phyloP scores from a whole-genome alignment of 352 stramenopile species.

The Globisporangium cylindrosporum region DNA sequence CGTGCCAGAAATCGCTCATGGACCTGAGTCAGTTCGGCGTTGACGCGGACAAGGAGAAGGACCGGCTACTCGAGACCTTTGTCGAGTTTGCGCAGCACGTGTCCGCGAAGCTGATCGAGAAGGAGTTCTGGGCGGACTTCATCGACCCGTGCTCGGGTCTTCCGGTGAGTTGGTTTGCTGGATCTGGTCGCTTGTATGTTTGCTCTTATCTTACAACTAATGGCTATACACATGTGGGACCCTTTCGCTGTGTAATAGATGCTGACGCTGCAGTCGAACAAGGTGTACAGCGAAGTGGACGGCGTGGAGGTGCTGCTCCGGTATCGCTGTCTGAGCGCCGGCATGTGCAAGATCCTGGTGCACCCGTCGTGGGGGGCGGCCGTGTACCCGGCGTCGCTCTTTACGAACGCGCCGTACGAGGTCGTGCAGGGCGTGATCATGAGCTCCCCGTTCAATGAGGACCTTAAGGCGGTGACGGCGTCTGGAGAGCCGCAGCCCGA shows the following conservation, averaged over 20 bases:
- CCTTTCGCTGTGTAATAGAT: slow-evolving; percentile 47
- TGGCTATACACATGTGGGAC: no score
- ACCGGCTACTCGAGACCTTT: slow-evolving; percentile 95
- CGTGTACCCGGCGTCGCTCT: slow-evolving; percentile 96
- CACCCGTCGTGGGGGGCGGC: slow-evolving; percentile 94
- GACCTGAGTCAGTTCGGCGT: slow-evolving; percentile 94
- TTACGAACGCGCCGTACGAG: slow-evolving; percentile 90
- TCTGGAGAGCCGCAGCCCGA: slow-evolving; percentile 21
- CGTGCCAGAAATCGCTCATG: slow-evolving; percentile 91
- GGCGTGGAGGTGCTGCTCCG: slow-evolving; percentile 88
- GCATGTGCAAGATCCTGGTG: slow-evolving; percentile 96
- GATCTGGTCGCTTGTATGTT: not conserved
- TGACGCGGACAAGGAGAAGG: slow-evolving; percentile 94
- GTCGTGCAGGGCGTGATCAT: slow-evolving; percentile 67
- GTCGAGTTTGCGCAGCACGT: slow-evolving; percentile 90
- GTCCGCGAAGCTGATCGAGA: slow-evolving; percentile 65
- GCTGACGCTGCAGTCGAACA: slow-evolving; percentile 89
- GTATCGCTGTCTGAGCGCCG: slow-evolving; percentile 84
- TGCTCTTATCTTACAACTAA: not conserved
- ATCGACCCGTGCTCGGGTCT: slow-evolving; percentile 97
- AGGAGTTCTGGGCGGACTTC: slow-evolving; percentile 94
- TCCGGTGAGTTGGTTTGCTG: slow-evolving; percentile 48
- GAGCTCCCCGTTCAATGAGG: slow-evolving; percentile 26
- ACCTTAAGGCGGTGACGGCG: not conserved
- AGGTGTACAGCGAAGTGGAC: slow-evolving; percentile 96